A percentile compares a stretch with the other conserved stretches of the same genome.
These are phyloP conservation scores for Claviceps sp. DNA, from an alignment of 2,329 filamentous ascomycete genomes.

Conservation along the genomic window DNA sequence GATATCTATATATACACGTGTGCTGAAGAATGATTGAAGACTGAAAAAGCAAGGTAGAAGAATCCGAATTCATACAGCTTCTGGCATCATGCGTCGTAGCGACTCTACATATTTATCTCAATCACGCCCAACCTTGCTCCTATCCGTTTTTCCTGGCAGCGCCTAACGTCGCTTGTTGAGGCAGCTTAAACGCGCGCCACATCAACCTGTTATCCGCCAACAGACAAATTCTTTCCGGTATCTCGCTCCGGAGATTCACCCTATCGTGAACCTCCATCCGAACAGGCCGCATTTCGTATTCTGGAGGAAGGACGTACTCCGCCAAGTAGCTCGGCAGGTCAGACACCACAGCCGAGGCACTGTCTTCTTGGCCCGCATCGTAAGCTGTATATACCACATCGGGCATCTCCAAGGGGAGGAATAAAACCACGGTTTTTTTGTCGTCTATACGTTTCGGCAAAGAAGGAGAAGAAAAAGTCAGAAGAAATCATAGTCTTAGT, in stretches of 20 bases:
- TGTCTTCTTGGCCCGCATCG: slow-evolving; percentile 10
- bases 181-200: slow-evolving; percentile 33
- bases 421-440: slow-evolving; percentile 15
- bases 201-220: slow-evolving; percentile 33
- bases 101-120: background rate
- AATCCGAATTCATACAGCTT: background rate
- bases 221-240: slow-evolving; percentile 37
- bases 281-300: slow-evolving; percentile 21
- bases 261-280: slow-evolving; percentile 38
- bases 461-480: background rate
- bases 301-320: slow-evolving; percentile 16
- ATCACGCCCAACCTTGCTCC: background rate
- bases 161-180: slow-evolving; percentile 1
- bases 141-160: background rate
- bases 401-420: slow-evolving; percentile 23
- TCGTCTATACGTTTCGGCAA: slow-evolving; percentile 8
- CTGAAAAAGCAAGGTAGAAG: background rate
- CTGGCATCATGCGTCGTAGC: background rate
- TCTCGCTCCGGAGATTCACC: slow-evolving; percentile 28
- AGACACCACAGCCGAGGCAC: slow-evolving; percentile 4
- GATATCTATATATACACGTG: too few relatives aligned
- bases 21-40: too few relatives aligned
- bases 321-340: slow-evolving; percentile 7
- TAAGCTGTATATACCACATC: slow-evolving; percentile 25
- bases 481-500: background rate